Conservation (phyloP, 2,329 filamentous ascomycete genomes). For the Scytalidium sp. region DNA sequence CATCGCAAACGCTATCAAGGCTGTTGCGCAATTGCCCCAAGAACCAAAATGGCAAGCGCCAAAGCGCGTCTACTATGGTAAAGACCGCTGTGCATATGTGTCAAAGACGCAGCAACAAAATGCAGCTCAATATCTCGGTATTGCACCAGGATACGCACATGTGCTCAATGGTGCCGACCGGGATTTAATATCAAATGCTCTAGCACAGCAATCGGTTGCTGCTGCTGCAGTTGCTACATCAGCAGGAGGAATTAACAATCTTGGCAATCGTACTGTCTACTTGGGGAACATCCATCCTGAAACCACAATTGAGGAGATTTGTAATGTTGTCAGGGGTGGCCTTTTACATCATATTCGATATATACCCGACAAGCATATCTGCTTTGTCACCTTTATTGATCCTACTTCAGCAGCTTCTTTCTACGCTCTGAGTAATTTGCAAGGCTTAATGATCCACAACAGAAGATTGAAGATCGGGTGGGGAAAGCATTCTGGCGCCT, state of each 20-base stretch:
- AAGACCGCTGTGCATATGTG: conserved; percentile 96
- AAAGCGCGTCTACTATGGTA: conserved; percentile 95
- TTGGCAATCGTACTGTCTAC: conserved; percentile 97
- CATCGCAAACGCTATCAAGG: conserved; percentile 97
- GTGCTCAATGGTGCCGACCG: conserved; percentile 95
- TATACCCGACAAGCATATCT: conserved; percentile 99
- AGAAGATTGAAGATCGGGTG: conserved; percentile 96
- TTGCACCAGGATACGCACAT: conserved; percentile 93
- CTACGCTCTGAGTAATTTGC: conserved; percentile 94
- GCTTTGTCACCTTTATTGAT: conserved; percentile 99
- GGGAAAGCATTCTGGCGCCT: conserved; percentile 97
- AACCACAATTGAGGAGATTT: conserved; percentile 98
- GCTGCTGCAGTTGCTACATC: conserved; percentile 95
- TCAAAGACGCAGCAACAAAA: conserved; percentile 99
- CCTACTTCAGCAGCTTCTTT: conserved; percentile 97
- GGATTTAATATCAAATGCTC: conserved; percentile 91
- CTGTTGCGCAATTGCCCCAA: conserved; percentile 91
- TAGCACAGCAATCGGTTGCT: conserved; percentile 96
- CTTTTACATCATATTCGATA: conserved; percentile 97
- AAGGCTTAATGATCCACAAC: conserved; percentile 99
- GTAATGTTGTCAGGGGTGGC: conserved; percentile 95
- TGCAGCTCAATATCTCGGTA: conserved; percentile 94
- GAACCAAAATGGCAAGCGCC: conserved; percentile 96
- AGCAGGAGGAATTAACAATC: conserved; percentile 93
- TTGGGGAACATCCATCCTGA: conserved; percentile 98